A percentile compares a stretch with the other conserved stretches of the same genome.
These are phyloP conservation scores for Boletus pseudo-olivaceus DNA, from an alignment of 768 basidiomycete genomes.

Conservation along the genomic window DNA sequence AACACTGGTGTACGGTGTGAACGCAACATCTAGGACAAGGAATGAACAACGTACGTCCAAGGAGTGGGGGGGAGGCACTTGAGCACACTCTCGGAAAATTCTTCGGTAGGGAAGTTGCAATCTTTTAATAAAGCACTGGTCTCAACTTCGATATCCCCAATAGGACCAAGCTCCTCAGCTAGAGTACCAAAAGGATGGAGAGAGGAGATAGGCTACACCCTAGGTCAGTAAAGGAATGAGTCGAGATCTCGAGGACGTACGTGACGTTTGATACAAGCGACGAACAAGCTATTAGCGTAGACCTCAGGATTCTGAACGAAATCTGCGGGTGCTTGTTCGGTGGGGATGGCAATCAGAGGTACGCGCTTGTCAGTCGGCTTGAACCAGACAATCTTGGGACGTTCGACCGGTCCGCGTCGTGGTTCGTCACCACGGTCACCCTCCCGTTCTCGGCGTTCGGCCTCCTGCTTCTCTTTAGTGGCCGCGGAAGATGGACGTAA, in stretches of 20 bases:
- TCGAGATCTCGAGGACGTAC: conserved; percentile 45
- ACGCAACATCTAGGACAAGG: background rate
- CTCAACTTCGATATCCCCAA: conserved; percentile 98
- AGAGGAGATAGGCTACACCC: conserved; percentile 79
- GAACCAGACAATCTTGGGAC: conserved; percentile 99
- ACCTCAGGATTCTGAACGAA: conserved; percentile 93
- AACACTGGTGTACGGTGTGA: conserved; percentile 46
- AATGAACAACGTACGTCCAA: conserved; percentile 64
- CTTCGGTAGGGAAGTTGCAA: conserved; percentile 98
- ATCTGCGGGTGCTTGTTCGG: conserved; percentile 95
- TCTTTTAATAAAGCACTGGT: conserved; percentile 97
- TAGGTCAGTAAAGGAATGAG: conserved; percentile 13
- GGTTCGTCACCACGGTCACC: conserved; percentile 88
- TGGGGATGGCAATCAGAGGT: conserved; percentile 96
- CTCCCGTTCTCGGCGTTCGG: conserved; percentile 94
- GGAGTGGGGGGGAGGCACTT: conserved; percentile 96
- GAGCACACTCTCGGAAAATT: conserved; percentile 90
- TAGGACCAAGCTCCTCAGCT: conserved; percentile 96
- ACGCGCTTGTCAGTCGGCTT: conserved; percentile 99
- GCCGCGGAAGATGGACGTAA: conserved; percentile 94
- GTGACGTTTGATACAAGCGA: conserved; percentile 98
- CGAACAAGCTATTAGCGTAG: conserved; percentile 89
- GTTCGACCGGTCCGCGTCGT: conserved; percentile 71
- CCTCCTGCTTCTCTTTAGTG: conserved; percentile 98
- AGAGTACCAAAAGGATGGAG: conserved; percentile 98